phyloP scores from a whole-genome alignment of 305 asterid species.

The Plantago lanceolata region DNA sequence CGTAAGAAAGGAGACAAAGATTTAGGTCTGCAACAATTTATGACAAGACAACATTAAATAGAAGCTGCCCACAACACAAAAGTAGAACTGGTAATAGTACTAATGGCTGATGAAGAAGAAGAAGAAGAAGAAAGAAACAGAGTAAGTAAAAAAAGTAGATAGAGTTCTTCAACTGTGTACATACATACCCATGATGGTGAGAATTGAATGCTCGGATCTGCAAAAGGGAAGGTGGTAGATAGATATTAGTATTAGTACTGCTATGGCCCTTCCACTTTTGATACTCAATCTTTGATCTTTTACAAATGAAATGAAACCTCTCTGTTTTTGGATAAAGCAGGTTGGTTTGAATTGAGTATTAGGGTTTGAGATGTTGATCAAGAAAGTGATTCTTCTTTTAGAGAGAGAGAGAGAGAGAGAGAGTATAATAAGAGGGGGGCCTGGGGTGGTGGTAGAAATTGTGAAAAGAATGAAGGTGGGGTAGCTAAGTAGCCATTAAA shows the following conservation, averaged over 20 bases:
- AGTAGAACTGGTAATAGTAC: neutral
- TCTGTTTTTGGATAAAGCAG: no score
- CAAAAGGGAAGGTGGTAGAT: conserved; percentile 1
- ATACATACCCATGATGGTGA: conserved; percentile 5
- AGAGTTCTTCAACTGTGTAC: neutral
- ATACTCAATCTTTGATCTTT: neutral
- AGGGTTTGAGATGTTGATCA: conserved; percentile 1
- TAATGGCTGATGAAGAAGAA: neutral
- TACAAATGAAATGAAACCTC: neutral
- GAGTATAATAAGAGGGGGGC: no score
- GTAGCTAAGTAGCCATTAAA: conserved; percentile 7
- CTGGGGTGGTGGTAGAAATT: neutral
- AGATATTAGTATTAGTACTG: neutral
- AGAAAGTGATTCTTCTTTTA: neutral
- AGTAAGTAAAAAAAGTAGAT: neutral
- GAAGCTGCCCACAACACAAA: neutral
- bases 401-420: no score
- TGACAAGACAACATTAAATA: neutral
- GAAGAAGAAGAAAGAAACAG: neutral
- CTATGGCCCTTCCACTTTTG: neutral
- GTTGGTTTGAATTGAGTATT: no score
- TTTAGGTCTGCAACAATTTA: neutral
- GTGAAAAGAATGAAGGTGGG: conserved; percentile 2
- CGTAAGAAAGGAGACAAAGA: conserved; percentile 6
- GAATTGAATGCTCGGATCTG: conserved; percentile 11